Evolutionary conservation across 2,329 filamentous ascomycete genomes (phyloP).

Genomic region (Daldinia sp.): DNA sequence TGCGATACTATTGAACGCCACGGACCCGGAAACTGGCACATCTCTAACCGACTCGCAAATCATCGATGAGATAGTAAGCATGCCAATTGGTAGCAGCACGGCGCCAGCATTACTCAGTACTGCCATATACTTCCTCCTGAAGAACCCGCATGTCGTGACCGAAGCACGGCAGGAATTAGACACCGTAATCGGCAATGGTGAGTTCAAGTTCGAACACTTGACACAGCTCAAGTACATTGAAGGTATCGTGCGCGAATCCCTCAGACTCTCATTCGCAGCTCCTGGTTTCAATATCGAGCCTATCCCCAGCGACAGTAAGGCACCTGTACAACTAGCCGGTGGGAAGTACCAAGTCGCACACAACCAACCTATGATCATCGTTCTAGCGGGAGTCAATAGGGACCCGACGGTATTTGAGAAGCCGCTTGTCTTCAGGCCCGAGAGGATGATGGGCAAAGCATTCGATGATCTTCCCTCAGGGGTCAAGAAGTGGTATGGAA

Average conservation of each 20-base stretch:
- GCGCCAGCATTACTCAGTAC: conserved; percentile 60
- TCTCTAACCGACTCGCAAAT: conserved; percentile 69
- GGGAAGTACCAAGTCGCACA: conserved; percentile 64
- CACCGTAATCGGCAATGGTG: conserved; percentile 59
- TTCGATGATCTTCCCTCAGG: conserved; percentile 59
- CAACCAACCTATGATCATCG: conserved; percentile 63
- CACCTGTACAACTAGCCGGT: conserved; percentile 60
- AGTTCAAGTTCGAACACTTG: conserved; percentile 62
- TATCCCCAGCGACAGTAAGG: conserved; percentile 56
- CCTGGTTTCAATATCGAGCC: conserved; percentile 68
- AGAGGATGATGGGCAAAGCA: conserved; percentile 62
- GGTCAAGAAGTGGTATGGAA: conserved; percentile 65
- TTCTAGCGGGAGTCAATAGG: conserved; percentile 63
- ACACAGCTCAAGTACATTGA: conserved; percentile 65
- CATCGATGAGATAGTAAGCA: conserved; percentile 76
- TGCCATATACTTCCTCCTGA: conserved; percentile 63
- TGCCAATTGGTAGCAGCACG: conserved; percentile 70
- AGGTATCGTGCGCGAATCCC: conserved; percentile 65
- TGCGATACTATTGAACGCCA: conserved; percentile 67
- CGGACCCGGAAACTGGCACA: conserved; percentile 71
- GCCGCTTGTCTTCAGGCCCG: conserved; percentile 60
- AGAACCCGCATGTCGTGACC: conserved; percentile 62
- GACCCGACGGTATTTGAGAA: conserved; percentile 63
- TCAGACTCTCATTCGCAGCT: conserved; percentile 66
- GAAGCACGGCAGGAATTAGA: conserved; percentile 67